Conservation (phyloP, 139 green algal species). For the Marvania coccoides region DNA sequence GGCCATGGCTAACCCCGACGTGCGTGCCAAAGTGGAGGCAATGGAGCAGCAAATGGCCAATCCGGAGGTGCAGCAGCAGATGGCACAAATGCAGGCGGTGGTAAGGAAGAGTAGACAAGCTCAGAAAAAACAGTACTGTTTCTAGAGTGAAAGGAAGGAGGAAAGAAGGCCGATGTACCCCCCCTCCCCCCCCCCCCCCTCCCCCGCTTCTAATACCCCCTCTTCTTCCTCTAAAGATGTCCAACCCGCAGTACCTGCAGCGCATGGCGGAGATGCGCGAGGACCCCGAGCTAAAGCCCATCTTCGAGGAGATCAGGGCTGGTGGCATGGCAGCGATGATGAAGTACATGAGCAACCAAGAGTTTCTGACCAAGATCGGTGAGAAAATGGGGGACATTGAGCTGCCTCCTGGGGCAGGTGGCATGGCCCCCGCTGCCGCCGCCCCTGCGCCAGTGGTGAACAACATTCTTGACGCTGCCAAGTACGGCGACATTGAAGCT, state of each 20-base stretch:
- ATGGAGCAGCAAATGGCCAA: constrained; percentile 54
- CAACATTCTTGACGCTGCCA: constrained; percentile 74
- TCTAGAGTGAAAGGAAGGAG: too few relatives aligned
- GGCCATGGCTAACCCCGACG: constrained; percentile 21
- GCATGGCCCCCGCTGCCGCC: constrained; percentile 2
- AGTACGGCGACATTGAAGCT: constrained; percentile 33
- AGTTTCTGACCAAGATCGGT: constrained; percentile 56
- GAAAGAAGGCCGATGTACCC: too few relatives aligned
- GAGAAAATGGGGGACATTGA: constrained; percentile 49
- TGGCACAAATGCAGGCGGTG: constrained; percentile 11
- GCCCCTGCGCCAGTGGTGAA: constrained; percentile 45
- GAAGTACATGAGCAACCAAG: constrained; percentile 56
- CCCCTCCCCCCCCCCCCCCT: too few relatives aligned
- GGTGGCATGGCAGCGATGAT: constrained; percentile 69
- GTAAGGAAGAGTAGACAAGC: too few relatives aligned
- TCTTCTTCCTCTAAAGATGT: too few relatives aligned
- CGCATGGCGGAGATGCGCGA: constrained; percentile 11
- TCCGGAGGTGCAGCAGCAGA: constrained; percentile 14
- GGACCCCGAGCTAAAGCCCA: constrained; percentile 62
- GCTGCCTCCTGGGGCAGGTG: not conserved
- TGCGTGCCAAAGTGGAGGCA: constrained; percentile 36
- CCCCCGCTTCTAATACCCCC: too few relatives aligned
- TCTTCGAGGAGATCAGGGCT: constrained; percentile 70
- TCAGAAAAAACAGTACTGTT: too few relatives aligned
- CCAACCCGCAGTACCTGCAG: constrained; percentile 15